Conservation (phyloP, 1,284 basidiomycete species). For the Sporisorium scitamineum region DNA sequence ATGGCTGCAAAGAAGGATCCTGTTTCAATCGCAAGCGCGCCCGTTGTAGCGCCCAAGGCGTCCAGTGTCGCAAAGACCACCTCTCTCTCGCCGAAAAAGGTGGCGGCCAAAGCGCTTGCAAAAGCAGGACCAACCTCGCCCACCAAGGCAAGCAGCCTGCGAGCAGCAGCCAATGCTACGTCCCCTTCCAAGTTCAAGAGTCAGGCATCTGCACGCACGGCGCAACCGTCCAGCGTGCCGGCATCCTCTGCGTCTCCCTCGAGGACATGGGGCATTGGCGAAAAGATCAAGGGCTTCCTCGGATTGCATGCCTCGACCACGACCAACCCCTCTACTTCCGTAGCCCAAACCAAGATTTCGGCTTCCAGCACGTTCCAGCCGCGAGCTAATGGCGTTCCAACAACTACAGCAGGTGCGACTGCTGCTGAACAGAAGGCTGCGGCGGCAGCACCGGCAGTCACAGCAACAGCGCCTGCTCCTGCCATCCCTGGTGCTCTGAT, state of each 20-base stretch:
- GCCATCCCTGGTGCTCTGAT: constrained; percentile 41
- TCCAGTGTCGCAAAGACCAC: constrained; percentile 20
- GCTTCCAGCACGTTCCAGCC: constrained; percentile 41
- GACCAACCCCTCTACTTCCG: constrained; percentile 21
- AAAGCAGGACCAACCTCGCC: constrained; percentile 45
- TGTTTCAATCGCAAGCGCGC: neutral
- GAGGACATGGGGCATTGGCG: constrained; percentile 50
- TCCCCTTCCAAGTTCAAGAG: constrained; percentile 38
- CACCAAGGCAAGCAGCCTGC: constrained; percentile 40
- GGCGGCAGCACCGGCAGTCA: neutral
- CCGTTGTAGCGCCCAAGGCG: constrained; percentile 12
- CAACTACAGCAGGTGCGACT: constrained; percentile 1
- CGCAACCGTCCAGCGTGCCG: constrained; percentile 20
- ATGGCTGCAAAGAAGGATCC: constrained; percentile 6
- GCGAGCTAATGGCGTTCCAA: constrained; percentile 17
- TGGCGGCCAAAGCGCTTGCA: constrained; percentile 36
- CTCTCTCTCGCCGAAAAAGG: constrained; percentile 47
- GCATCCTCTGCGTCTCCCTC: constrained; percentile 41
- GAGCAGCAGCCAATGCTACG: constrained; percentile 35
- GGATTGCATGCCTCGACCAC: constrained; percentile 50
- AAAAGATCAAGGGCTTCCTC: constrained; percentile 58
- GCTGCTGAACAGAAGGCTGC: constrained; percentile 10
- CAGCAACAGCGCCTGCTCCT: constrained; percentile 9
- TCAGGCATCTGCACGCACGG: constrained; percentile 20
- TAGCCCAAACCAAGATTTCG: constrained; percentile 38